A percentile compares a stretch with the other conserved stretches of the same genome.
Evolutionary conservation across 1,139 yeast species (phyloP).

Genomic region (Pichia sp.): DNA sequence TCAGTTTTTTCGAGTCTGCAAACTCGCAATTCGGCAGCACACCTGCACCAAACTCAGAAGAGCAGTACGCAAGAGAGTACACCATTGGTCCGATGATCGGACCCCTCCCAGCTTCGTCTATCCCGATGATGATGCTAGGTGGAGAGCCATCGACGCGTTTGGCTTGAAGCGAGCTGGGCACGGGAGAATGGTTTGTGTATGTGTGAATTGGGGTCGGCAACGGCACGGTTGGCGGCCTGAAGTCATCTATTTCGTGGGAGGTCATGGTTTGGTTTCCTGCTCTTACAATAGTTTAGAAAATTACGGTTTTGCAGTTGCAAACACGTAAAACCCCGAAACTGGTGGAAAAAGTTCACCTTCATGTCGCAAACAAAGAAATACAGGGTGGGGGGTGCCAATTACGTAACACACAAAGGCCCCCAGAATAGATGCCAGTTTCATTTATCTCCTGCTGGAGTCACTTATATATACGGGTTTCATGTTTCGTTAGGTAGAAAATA

Average conservation of each 20-base stretch:
- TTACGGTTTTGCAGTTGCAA: background rate
- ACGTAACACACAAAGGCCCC: too few species aligned
- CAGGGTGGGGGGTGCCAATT: too few species aligned
- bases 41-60: slow-evolving; percentile 46
- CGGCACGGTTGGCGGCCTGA: slow-evolving; percentile 15
- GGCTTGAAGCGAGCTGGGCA: slow-evolving; percentile 2
- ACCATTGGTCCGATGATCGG: slow-evolving; percentile 98
- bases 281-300: too few species aligned
- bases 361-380: background rate
- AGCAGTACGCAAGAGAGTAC: slow-evolving; percentile 80
- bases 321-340: background rate
- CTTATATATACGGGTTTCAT: too few species aligned
- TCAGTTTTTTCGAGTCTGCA: slow-evolving; percentile 87
- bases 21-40: slow-evolving; percentile 63
- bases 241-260: background rate
- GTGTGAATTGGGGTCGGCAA: slow-evolving; percentile 11
- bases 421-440: too few species aligned
- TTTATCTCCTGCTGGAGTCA: too few species aligned
- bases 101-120: slow-evolving; percentile 98
- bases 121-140: slow-evolving; percentile 60
- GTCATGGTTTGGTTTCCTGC: background rate
- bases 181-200: slow-evolving; percentile 6
- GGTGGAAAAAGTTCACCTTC: background rate
- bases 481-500: background rate
- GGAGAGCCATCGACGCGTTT: background rate